Percentiles rank a stretch among this genome's conserved stretches.
These are phyloP conservation scores for Chrysoporthe deuterocubensis DNA, from an alignment of 2,329 filamentous ascomycete genomes.

Conservation along the genomic window DNA sequence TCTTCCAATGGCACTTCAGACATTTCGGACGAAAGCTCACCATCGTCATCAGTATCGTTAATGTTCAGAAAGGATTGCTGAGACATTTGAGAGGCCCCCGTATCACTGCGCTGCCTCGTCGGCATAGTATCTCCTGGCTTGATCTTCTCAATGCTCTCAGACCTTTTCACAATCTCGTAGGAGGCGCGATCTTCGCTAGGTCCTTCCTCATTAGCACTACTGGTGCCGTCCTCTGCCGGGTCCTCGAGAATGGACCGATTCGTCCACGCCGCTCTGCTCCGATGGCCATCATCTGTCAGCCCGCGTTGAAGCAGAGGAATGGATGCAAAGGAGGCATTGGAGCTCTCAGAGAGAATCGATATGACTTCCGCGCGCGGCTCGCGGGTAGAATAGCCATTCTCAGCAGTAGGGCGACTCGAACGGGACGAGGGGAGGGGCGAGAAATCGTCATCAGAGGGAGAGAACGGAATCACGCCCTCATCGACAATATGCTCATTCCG, in stretches of 20 bases:
- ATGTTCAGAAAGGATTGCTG: constrained; percentile 51
- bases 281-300: constrained; percentile 54
- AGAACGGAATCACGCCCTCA: constrained; percentile 41
- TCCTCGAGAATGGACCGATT: constrained; percentile 58
- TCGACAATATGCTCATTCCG: constrained; percentile 51
- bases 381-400: constrained; percentile 26
- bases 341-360: constrained; percentile 63
- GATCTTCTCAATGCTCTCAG: constrained; percentile 54
- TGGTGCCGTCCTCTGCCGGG: constrained; percentile 43
- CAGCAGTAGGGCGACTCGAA: constrained; percentile 32
- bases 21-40: constrained; percentile 66
- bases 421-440: constrained; percentile 21
- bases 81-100: constrained; percentile 18
- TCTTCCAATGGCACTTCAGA: constrained; percentile 53
- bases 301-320: constrained; percentile 76
- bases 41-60: constrained; percentile 50
- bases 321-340: constrained; percentile 76
- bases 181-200: constrained; percentile 46
- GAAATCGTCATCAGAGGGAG: constrained; percentile 31
- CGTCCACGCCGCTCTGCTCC: constrained; percentile 54
- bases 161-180: constrained; percentile 59
- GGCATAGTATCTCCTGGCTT: constrained; percentile 35
- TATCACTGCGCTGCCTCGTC: constrained; percentile 33
- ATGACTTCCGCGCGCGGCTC: constrained; percentile 41
- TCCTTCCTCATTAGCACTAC: constrained; percentile 28